Base-by-base conservation (phyloP, 1,284 basidiomycete genomes). In the Naganishia cerealis region DNA sequence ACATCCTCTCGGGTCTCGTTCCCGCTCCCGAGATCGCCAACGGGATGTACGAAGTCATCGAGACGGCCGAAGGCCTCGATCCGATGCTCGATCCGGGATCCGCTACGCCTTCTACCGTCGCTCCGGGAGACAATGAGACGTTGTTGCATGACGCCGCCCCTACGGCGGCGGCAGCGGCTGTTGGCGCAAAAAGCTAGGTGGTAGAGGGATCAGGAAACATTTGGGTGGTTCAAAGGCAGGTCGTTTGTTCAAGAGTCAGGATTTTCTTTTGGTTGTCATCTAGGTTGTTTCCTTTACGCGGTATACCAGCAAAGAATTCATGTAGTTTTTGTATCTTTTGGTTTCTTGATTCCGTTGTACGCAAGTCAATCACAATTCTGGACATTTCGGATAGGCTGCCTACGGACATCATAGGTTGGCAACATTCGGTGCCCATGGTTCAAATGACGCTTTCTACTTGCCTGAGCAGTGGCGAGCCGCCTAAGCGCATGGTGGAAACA, bases 11-110 rank as follows among this genome's bases (percentile, higher is more conserved):
- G n/a, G 94, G 95, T 50, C 89, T 90, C 48, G 94, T 98, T 0
- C 95, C 95, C 1, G 92, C 95, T 12, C 95, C 95, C 0, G 95
- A 98, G 81, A 92, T 95, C 63, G 95, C 95, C 0, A 92, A 90
- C 33, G 86, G 86, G 70, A 82, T 99, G 77, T 98, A 98, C 80
- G 95, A 97, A 78, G 90, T 96, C 74, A 94, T 97, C 74, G 94
- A 98, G 75, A 79, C 80, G 24, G 79, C 82, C n/a, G 84, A 84
- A 70, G 81, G 81, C n/a, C 74, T 83, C 57, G 83, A 83, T 71
- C 83, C 83, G 70, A 58, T 58, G 39, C 42, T 57, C 10, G 63
- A 66, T 48, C 39, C 43, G 10, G 63, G 63, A 8, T 54, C 61
- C 8, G 48, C 33, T 24, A 63, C 61, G 38, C 61, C 61, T 29